Evolutionary conservation across 2,329 filamentous ascomycete genomes (phyloP).

Genomic region (Monilinia fructicola): DNA sequence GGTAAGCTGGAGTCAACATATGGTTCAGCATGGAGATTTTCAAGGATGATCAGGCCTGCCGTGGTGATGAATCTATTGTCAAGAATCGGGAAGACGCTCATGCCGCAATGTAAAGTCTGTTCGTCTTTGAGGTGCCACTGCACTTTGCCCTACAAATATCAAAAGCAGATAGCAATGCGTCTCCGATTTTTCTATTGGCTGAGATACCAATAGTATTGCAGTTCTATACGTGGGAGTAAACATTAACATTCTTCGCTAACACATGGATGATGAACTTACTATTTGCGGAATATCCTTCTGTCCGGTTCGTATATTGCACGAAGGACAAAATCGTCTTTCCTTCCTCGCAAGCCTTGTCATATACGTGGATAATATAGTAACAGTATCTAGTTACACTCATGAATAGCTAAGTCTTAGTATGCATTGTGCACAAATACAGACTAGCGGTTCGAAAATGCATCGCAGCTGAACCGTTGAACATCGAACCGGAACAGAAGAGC

Average conservation of each 20-base stretch:
- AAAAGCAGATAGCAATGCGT: background rate
- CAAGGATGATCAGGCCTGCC: background rate
- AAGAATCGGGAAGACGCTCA: background rate
- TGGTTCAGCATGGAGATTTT: background rate
- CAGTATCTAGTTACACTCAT: background rate
- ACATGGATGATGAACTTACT: background rate
- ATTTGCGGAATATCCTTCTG: conserved; percentile 8
- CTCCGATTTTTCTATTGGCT: background rate
- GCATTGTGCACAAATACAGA: background rate
- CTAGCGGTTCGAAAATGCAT: background rate
- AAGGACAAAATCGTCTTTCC: background rate
- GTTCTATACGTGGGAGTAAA: background rate
- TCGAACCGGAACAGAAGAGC: background rate
- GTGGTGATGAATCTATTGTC: background rate
- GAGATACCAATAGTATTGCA: background rate
- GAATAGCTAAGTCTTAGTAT: background rate
- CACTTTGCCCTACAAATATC: background rate
- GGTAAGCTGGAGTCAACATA: background rate
- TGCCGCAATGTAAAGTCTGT: background rate
- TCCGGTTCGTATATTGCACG: background rate
- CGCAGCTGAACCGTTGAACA: background rate
- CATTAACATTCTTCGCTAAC: background rate
- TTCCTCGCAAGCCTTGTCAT: background rate
- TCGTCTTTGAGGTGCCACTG: background rate
- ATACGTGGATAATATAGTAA: background rate